phyloP scores from a whole-genome alignment of 73 alveolate species.

The Blepharisma japonicum region DNA sequence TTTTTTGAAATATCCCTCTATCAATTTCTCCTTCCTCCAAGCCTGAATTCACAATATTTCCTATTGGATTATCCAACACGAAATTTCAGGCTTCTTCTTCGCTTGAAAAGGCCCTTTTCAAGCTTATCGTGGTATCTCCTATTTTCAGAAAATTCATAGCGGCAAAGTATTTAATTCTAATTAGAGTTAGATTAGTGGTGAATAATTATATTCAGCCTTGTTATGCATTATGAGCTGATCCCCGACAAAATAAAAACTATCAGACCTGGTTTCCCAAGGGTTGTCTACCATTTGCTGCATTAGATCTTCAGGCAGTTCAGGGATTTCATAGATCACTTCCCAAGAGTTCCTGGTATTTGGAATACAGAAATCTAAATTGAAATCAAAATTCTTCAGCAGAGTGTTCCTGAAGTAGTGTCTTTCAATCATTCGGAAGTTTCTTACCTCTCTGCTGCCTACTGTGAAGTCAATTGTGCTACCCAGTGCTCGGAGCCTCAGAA shows the following conservation, averaged over 20 bases:
- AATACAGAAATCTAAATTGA: slow-evolving; percentile 89
- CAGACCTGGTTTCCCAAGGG: slow-evolving; percentile 95
- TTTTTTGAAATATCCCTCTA: too few relatives aligned
- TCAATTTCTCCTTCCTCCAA: too few relatives aligned
- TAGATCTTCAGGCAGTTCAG: slow-evolving; percentile 69
- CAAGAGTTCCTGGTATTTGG: slow-evolving; percentile 94
- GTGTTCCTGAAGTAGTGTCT: slow-evolving; percentile 89
- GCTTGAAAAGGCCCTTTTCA: too few relatives aligned
- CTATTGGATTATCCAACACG: too few relatives aligned
- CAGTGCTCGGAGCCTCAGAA: slow-evolving; percentile 69
- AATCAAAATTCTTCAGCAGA: slow-evolving; percentile 76
- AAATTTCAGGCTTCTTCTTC: too few relatives aligned
- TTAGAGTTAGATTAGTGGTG: slow-evolving; percentile 39
- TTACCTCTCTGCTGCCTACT: slow-evolving; percentile 75
- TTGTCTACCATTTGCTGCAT: slow-evolving; percentile 75
- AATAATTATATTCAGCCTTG: slow-evolving; percentile 90
- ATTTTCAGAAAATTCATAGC: too few relatives aligned
- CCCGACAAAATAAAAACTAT: slow-evolving; percentile 94
- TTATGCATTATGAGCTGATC: slow-evolving; percentile 93
- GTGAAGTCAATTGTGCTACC: slow-evolving; percentile 77
- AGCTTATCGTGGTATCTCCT: too few relatives aligned
- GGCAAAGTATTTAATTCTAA: too few relatives aligned
- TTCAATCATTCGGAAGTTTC: slow-evolving; percentile 86
- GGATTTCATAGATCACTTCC: slow-evolving; percentile 92
- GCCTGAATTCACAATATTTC: too few relatives aligned